Percentiles rank a stretch among this genome's conserved stretches.
phyloP scores from a whole-genome alignment of 805 yeast genomes.

The Yamadazyma akitaensis region DNA sequence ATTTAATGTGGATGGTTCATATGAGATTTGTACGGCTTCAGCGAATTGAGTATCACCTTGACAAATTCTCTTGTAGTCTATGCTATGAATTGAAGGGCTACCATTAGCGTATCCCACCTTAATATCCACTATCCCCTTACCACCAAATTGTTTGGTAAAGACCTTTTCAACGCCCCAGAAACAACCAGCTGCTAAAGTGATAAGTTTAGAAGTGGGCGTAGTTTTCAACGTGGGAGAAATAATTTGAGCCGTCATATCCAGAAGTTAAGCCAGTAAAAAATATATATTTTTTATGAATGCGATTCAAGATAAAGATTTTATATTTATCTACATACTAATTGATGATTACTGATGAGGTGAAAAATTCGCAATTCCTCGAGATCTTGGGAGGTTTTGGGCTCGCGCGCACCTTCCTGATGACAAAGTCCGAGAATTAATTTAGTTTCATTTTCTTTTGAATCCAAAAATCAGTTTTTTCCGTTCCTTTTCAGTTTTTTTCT shows the following conservation, averaged over 20 bases:
- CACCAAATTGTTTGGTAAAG: constrained; percentile 64
- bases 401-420: not conserved
- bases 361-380: not conserved
- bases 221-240: constrained; percentile 34
- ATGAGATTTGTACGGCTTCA: constrained; percentile 80
- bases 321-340: not conserved
- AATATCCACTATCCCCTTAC: constrained; percentile 65
- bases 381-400: not conserved
- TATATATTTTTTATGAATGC: not conserved
- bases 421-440: not conserved
- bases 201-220: constrained; percentile 31
- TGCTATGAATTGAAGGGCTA: constrained; percentile 41
- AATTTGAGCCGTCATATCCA: constrained; percentile 13
- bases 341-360: not conserved
- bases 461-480: constrained; percentile 34
- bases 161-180: constrained; percentile 91
- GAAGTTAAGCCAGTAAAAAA: not conserved
- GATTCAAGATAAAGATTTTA: not conserved
- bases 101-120: constrained; percentile 95
- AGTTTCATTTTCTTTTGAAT: constrained; percentile 27
- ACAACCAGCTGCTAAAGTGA: constrained; percentile 59
- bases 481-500: constrained; percentile 17
- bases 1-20: constrained; percentile 63
- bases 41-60: constrained; percentile 72
- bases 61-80: constrained; percentile 67